These are phyloP conservation scores for Trichoderma sp. DNA, from an alignment of 2,329 filamentous ascomycete species.

Conservation along the genomic window DNA sequence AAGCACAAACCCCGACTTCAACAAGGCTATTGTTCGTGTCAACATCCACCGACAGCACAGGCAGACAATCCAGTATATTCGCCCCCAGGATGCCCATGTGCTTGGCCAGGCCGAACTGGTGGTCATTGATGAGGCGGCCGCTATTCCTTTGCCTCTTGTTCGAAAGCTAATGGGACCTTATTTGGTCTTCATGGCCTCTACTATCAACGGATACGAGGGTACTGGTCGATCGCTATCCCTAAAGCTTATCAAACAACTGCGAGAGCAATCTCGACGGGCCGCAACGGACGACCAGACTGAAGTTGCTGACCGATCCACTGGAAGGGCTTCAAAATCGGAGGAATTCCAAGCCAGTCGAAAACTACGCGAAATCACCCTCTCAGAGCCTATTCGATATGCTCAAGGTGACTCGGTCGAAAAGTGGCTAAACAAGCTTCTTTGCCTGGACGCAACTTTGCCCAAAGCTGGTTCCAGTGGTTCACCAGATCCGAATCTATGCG, in stretches of 20 bases:
- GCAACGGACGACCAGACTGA: conserved; percentile 60
- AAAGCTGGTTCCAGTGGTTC: conserved; percentile 73
- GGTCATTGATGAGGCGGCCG: conserved; percentile 96
- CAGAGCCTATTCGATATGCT: conserved; percentile 92
- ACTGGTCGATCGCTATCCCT: conserved; percentile 92
- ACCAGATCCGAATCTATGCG: conserved; percentile 87
- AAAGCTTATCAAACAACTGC: conserved; percentile 94
- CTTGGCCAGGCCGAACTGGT: conserved; percentile 92
- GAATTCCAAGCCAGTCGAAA: conserved; percentile 70
- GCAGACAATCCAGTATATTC: conserved; percentile 98
- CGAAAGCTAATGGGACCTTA: conserved; percentile 95
- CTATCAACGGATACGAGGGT: conserved; percentile 98
- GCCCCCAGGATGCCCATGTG: conserved; percentile 93
- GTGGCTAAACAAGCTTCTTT: conserved; percentile 93
- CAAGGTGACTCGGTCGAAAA: conserved; percentile 89
- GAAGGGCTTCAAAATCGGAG: conserved; percentile 66
- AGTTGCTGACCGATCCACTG: conserved; percentile 76
- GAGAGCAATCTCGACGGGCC: conserved; percentile 80
- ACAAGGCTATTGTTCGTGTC: conserved; percentile 96
- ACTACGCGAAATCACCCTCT: conserved; percentile 86
- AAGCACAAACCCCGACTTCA: conserved; percentile 97
- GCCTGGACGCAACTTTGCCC: conserved; percentile 88
- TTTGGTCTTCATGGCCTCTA: conserved; percentile 98
- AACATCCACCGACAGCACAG: conserved; percentile 94
- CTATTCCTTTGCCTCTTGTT: conserved; percentile 90